These are phyloP conservation scores for Nakazawaea sp. DNA, from an alignment of 805 yeast genomes.

Conservation along the genomic window DNA sequence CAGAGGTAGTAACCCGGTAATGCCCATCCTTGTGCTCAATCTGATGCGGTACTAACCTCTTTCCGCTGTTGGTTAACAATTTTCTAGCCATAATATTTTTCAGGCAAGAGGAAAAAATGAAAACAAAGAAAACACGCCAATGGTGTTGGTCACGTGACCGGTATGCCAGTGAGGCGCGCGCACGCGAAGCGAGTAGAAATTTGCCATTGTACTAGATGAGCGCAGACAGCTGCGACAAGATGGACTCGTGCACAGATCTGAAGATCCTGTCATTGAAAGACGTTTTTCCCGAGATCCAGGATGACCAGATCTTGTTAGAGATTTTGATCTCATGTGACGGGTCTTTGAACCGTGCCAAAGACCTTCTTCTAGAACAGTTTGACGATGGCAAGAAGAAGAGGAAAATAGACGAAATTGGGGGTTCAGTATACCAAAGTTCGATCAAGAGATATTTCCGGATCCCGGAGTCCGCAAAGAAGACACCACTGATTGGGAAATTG, in stretches of 20 bases:
- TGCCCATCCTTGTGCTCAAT: constrained; percentile 75
- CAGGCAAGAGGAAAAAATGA: too few relatives aligned
- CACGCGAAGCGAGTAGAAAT: too few relatives aligned
- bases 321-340: constrained; percentile 49
- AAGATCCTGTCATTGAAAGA: constrained; percentile 29
- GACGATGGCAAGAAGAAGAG: constrained; percentile 9
- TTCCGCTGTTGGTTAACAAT: too few relatives aligned
- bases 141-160: neutral
- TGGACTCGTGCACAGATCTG: constrained; percentile 23
- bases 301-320: constrained; percentile 34
- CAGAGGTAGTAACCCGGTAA: constrained; percentile 73
- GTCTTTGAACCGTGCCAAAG: constrained; percentile 33
- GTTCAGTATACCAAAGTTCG: constrained; percentile 14
- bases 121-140: too few relatives aligned
- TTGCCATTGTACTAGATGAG: too few relatives aligned
- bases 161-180: too few relatives aligned
- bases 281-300: constrained; percentile 37
- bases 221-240: too few relatives aligned
- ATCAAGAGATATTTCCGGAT: constrained; percentile 12
- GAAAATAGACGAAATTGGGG: constrained; percentile 1
- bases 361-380: constrained; percentile 31
- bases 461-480: neutral
- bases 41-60: too few relatives aligned
- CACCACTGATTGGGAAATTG: neutral
- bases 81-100: too few relatives aligned